These are phyloP conservation scores for Trametes polyzona DNA, from an alignment of 1,284 basidiomycete genomes.

Conservation along the genomic window DNA sequence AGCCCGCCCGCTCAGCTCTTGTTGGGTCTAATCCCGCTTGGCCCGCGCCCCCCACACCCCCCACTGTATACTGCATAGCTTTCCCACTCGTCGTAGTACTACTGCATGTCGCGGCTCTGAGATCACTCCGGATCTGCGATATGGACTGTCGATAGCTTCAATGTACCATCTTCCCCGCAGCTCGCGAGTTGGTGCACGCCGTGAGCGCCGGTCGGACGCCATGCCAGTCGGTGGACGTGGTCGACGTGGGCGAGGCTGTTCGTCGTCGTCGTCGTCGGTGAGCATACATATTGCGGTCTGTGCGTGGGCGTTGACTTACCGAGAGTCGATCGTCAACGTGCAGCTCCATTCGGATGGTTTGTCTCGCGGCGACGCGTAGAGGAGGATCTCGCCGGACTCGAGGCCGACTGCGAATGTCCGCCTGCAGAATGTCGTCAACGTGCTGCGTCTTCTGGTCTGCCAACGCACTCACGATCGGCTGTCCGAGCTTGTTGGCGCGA, in stretches of 20 bases:
- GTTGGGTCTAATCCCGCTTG: constrained; percentile 48
- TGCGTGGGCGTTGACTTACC: constrained; percentile 42
- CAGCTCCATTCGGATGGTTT: constrained; percentile 52
- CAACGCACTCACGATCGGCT: constrained; percentile 45
- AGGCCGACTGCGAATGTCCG: constrained; percentile 69
- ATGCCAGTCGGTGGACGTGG: constrained; percentile 71
- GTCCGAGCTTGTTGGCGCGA: constrained; percentile 47
- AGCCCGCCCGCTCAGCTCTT: constrained; percentile 53
- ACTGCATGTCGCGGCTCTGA: constrained; percentile 45
- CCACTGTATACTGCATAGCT: constrained; percentile 74
- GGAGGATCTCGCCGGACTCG: constrained; percentile 67
- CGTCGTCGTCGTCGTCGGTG: not conserved
- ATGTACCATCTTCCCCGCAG: constrained; percentile 81
- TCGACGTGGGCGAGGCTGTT: constrained; percentile 69
- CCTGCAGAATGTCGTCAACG: constrained; percentile 39
- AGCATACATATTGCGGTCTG: not conserved
- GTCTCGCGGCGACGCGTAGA: constrained; percentile 49
- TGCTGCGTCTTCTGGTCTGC: no score
- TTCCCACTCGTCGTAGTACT: constrained; percentile 44
- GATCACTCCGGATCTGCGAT: constrained; percentile 39
- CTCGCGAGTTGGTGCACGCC: constrained; percentile 47
- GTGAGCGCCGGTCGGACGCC: constrained; percentile 50
- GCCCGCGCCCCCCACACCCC: constrained; percentile 31
- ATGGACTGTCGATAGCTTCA: constrained; percentile 69
- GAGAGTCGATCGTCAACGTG: constrained; percentile 47